Conservation (phyloP, 1,139 yeast genomes). For the Hansenula anomala region DNA sequence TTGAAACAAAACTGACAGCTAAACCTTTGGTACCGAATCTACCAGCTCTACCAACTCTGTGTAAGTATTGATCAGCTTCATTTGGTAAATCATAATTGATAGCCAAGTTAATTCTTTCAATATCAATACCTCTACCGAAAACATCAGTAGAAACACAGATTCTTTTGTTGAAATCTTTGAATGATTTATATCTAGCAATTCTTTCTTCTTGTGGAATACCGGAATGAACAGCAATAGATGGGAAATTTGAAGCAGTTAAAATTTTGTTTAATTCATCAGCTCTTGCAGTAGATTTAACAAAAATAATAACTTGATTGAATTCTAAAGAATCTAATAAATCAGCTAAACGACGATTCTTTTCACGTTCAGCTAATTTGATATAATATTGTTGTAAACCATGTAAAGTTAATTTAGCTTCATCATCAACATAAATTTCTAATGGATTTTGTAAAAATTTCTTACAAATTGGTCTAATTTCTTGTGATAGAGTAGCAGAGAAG, state of each 20-base stretch:
- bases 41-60: conserved; percentile 99
- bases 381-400: conserved; percentile 98
- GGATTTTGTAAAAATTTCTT: conserved; percentile 98
- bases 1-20: conserved; percentile 85
- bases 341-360: conserved; percentile 90
- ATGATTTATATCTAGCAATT: conserved; percentile 91
- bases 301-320: conserved; percentile 96
- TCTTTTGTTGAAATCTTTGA: conserved; percentile 97
- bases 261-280: conserved; percentile 90
- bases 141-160: conserved; percentile 98
- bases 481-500: conserved; percentile 95
- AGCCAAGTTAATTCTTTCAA: conserved; percentile 96
- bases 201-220: conserved; percentile 97
- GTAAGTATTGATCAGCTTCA: conserved; percentile 97
- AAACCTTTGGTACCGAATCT: conserved; percentile 99
- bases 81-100: conserved; percentile 88
- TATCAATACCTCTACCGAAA: conserved; percentile 99
- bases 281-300: conserved; percentile 88
- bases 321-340: conserved; percentile 92
- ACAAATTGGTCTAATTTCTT: conserved; percentile 94
- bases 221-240: conserved; percentile 95
- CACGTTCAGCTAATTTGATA: conserved; percentile 82
- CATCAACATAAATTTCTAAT: conserved; percentile 94
- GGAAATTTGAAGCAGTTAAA: conserved; percentile 91
- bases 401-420: conserved; percentile 93